phyloP scores from a whole-genome alignment of 2,329 filamentous ascomycete genomes.

The Fusarium marasasianum region DNA sequence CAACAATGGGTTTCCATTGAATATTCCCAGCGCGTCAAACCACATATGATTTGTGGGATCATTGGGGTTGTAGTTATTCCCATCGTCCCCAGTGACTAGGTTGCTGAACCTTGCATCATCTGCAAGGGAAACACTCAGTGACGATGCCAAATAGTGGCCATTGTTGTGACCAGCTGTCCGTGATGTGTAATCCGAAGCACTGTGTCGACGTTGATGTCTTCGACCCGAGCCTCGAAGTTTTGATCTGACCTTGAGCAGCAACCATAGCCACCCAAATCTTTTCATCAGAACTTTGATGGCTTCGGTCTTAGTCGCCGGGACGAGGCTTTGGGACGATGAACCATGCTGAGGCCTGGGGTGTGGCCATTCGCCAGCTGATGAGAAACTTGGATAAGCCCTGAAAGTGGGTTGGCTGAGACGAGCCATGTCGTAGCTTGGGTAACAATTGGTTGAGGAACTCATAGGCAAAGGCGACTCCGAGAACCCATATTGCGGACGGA shows the following conservation, averaged over 20 bases:
- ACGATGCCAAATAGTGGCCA: background rate
- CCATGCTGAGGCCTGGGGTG: background rate
- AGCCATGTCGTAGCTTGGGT: background rate
- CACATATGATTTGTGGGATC: background rate
- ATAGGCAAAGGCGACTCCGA: constrained; percentile 5
- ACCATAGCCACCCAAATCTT: constrained; percentile 3
- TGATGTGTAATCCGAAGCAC: background rate
- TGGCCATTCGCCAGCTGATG: background rate
- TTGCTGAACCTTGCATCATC: background rate
- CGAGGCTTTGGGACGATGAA: background rate
- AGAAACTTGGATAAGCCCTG: background rate
- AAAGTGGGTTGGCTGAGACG: background rate
- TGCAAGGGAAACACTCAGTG: background rate
- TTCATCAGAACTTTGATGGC: background rate
- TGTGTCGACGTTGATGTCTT: background rate
- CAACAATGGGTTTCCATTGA: background rate
- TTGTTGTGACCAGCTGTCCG: background rate
- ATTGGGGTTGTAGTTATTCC: background rate
- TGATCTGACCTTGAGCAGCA: constrained; percentile 8
- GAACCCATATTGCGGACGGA: constrained; percentile 2
- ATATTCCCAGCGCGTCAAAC: background rate
- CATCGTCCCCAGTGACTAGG: background rate
- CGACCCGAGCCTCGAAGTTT: background rate
- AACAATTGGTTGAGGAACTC: constrained; percentile 3
- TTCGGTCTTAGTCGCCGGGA: background rate